These are phyloP conservation scores for Vachellia collinsii DNA, from an alignment of 306 rosid species.

Conservation along the genomic window DNA sequence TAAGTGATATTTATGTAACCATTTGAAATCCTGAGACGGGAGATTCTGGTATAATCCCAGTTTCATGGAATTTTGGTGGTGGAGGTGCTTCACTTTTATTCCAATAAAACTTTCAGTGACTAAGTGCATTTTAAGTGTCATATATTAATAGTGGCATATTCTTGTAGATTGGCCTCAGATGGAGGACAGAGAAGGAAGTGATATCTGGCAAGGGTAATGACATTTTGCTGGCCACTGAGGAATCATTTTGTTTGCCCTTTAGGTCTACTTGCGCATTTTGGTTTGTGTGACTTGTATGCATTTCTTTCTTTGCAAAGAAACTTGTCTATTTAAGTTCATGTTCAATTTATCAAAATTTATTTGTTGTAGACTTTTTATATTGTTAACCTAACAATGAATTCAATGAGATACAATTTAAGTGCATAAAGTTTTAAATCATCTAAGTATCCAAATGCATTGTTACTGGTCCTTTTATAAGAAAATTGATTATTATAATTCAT, in stretches of 20 bases:
- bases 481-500: background rate
- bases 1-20: background rate
- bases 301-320: background rate
- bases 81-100: constrained; percentile 8
- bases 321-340: background rate
- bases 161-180: constrained; percentile 87
- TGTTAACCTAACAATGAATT: background rate
- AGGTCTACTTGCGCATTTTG: constrained; percentile 6
- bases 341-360: background rate
- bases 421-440: background rate
- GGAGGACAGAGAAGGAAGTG: constrained; percentile 97
- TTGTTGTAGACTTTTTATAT: constrained; percentile 3
- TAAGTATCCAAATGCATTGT: constrained; percentile 16
- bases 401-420: constrained; percentile 1
- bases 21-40: constrained; percentile 5
- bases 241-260: background rate
- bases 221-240: constrained; percentile 30
- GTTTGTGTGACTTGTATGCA: constrained; percentile 14
- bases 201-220: constrained; percentile 85
- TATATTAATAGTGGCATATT: constrained; percentile 38
- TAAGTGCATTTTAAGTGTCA: constrained; percentile 25
- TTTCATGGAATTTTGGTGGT: constrained; percentile 23
- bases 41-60: constrained; percentile 17
- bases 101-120: background rate
- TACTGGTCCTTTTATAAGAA: constrained; percentile 22